Evolutionary conservation across 306 rosid genomes (phyloP).

Genomic region (Delonix regia): DNA sequence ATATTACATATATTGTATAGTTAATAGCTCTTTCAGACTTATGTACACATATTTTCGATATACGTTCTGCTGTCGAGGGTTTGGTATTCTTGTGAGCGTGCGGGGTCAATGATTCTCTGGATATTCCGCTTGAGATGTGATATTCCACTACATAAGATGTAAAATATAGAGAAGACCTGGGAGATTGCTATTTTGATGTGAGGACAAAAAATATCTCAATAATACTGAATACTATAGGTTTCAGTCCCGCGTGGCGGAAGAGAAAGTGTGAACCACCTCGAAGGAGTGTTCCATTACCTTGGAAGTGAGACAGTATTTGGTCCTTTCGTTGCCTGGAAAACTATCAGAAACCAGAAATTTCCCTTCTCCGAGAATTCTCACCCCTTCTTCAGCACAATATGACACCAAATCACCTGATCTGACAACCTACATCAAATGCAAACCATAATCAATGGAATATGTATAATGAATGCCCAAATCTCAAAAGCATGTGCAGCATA

Average conservation of each 20-base stretch:
- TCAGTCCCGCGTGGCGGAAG: background rate
- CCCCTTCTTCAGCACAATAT: constrained; percentile 87
- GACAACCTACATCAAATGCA: constrained; percentile 57
- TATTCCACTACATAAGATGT: background rate
- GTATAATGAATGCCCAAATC: background rate
- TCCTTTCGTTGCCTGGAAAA: constrained; percentile 89
- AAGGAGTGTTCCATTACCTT: constrained; percentile 52
- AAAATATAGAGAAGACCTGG: background rate
- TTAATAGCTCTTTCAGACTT: background rate
- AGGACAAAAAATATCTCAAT: background rate
- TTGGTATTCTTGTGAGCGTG: background rate
- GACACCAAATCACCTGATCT: constrained; percentile 80
- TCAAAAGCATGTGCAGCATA: background rate
- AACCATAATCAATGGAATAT: background rate
- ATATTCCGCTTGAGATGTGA: background rate
- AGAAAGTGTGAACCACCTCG: constrained; percentile 4
- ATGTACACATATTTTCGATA: background rate
- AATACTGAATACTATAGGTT: background rate
- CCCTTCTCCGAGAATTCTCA: constrained; percentile 82
- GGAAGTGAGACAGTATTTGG: constrained; percentile 87
- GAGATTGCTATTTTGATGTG: background rate
- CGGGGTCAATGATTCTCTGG: background rate
- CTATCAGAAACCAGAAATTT: constrained; percentile 80
- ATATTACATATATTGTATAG: background rate
- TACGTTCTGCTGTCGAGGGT: background rate